Conservation (phyloP, 78 protist genomes). For the Emiliania huxleyi region DNA sequence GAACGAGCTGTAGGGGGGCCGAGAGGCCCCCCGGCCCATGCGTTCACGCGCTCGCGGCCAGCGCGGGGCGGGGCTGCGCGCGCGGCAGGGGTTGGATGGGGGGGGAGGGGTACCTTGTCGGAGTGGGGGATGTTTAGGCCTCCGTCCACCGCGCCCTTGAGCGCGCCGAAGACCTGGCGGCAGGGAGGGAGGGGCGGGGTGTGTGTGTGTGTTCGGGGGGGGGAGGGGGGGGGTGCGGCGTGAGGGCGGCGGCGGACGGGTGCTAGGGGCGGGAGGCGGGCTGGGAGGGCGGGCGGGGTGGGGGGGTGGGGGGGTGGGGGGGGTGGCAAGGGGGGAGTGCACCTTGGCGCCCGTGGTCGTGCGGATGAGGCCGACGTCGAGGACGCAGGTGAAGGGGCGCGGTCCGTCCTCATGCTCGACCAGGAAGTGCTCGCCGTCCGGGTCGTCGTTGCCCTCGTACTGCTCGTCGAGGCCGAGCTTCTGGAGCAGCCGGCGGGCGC, state of each 20-base stretch:
- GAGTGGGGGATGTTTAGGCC: constrained; percentile 96
- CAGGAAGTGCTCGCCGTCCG: constrained; percentile 58
- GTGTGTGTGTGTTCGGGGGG: too few species aligned
- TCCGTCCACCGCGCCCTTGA: constrained; percentile 98
- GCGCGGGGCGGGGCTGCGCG: neutral
- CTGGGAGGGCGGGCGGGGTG: too few species aligned
- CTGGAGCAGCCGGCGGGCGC: constrained; percentile 93
- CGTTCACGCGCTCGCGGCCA: neutral
- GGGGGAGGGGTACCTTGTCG: constrained; percentile 41
- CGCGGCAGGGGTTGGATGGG: neutral
- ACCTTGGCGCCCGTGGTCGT: constrained; percentile 93
- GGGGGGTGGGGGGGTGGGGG: too few species aligned
- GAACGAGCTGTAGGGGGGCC: neutral
- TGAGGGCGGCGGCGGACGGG: too few species aligned
- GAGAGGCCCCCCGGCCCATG: neutral
- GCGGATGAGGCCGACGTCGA: constrained; percentile 87
- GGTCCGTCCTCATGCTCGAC: neutral
- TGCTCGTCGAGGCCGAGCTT: constrained; percentile 79
- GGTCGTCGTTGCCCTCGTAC: constrained; percentile 46
- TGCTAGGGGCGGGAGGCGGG: too few species aligned
- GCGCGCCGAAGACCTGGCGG: constrained; percentile 83
- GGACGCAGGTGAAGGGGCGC: constrained; percentile 38
- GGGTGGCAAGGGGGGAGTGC: too few species aligned
- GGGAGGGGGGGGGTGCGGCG: too few species aligned
- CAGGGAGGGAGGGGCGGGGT: too few species aligned